Conservation (phyloP, 805 yeast species). For the Candida pini region DNA sequence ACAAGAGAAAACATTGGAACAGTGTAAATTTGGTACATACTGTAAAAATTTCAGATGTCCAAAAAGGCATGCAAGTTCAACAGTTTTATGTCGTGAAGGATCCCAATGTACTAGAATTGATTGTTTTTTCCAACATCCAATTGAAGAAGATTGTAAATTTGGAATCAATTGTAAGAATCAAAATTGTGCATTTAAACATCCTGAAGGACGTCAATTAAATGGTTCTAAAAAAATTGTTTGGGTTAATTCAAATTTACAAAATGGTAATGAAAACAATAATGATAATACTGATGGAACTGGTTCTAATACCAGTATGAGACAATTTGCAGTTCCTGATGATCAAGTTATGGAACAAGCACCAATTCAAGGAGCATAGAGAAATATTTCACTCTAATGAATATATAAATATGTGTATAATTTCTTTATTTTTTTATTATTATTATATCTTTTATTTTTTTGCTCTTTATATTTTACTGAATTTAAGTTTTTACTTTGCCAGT, state of each 20-base stretch:
- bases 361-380: conserved; percentile 33
- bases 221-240: conserved; percentile 25
- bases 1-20: conserved; percentile 57
- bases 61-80: conserved; percentile 76
- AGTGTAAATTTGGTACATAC: conserved; percentile 71
- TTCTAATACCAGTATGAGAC: conserved; percentile 49
- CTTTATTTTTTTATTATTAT: background rate
- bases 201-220: conserved; percentile 57
- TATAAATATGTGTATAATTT: too few relatives aligned
- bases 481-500: too few relatives aligned
- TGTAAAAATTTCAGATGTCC: conserved; percentile 79
- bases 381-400: too few relatives aligned
- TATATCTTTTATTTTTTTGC: background rate
- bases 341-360: conserved; percentile 68
- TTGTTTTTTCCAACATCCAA: conserved; percentile 80
- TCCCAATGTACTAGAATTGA: conserved; percentile 70
- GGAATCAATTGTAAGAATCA: conserved; percentile 70
- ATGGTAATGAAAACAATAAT: conserved; percentile 14
- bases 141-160: conserved; percentile 73
- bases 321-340: conserved; percentile 74
- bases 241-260: conserved; percentile 19
- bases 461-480: background rate
- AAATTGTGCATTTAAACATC: conserved; percentile 72
- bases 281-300: too few relatives aligned
- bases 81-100: conserved; percentile 78